phyloP scores from a whole-genome alignment of 2,329 filamentous ascomycete species.

The Pseudogymnoascus sp. region DNA sequence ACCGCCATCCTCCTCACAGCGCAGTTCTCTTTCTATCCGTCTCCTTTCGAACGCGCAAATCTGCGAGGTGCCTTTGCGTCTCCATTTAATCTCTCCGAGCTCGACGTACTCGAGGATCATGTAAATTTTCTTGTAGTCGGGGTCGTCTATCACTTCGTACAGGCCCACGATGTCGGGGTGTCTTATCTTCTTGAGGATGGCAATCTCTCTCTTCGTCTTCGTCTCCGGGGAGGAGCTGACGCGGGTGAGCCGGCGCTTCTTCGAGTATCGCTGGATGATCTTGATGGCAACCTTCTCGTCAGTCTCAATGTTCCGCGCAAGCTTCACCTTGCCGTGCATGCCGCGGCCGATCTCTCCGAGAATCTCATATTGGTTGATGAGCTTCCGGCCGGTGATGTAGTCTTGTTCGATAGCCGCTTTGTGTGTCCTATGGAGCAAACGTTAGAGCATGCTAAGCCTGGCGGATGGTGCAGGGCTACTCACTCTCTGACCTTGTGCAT shows the following conservation, averaged over 20 bases:
- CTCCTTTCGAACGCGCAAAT: constrained; percentile 77
- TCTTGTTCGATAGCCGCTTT: constrained; percentile 88
- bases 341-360: constrained; percentile 93
- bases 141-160: constrained; percentile 95
- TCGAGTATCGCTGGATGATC: constrained; percentile 93
- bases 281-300: constrained; percentile 89
- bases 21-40: constrained; percentile 67
- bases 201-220: constrained; percentile 92
- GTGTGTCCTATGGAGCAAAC: constrained; percentile 56
- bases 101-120: constrained; percentile 95
- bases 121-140: constrained; percentile 94
- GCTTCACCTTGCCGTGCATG: constrained; percentile 95
- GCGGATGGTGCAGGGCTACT: constrained; percentile 32
- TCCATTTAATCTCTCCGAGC: constrained; percentile 88
- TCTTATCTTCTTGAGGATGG: constrained; percentile 95
- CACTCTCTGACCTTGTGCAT: constrained; percentile 70
- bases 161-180: constrained; percentile 96
- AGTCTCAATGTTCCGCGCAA: constrained; percentile 72
- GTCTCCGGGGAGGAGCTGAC: constrained; percentile 59
- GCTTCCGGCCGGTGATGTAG: constrained; percentile 80
- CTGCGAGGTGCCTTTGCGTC: constrained; percentile 76
- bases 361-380: constrained; percentile 97
- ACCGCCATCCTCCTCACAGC: constrained; percentile 49
- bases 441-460: constrained; percentile 12
- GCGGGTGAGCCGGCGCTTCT: constrained; percentile 83